Evolutionary conservation across 164 flowering plant species (phyloP), one percentile per base, ranked within the genome.

Genomic region (Dillenia turbinata): DNA sequence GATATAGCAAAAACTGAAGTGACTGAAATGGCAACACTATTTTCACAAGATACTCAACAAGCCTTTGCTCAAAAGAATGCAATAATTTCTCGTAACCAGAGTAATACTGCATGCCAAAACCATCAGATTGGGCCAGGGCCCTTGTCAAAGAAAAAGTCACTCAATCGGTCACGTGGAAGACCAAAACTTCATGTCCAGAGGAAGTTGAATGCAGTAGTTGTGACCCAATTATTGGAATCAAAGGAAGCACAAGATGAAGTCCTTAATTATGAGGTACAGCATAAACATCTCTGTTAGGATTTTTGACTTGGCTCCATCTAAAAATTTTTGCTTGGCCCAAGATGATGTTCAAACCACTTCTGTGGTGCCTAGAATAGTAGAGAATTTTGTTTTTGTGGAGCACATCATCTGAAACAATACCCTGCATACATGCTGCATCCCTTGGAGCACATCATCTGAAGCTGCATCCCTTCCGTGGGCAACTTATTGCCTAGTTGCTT

Each of bases 211-310:
- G 75, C 76, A 10, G 83, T 82, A 66, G 55, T 61, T 67, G 80
- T 86, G 64, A 74, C 71, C 60, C 77, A 75, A 13, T 74, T 82
- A 47, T 74, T 90, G 52, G 71, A 75, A 66, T 77, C 82, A 11
- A 76, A 78, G 63, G 82, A 87, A 78, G 92, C 86, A 54, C 78
- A 69, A 76, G 87, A 88, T 17, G 98, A 93, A 70, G 68, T 90
- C 50, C 48, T 75, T 46, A 71, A 56, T 49, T 75, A 59, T 65
- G 98, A 93, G 96, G 98, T 90, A 85, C 47, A n/a, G 5, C 12
- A 49, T 62, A n/a, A 19, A 40, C 5, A 26, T 66, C 47, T 69
- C 16, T 62, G 16, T 40, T 40, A 33, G 17, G 5, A 10, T 44
- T 40, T 12, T 19, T 8, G 12, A 3, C 50, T 33, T 47, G 2